Evolutionary conservation across 306 rosid genomes (phyloP), one percentile per base, ranked within the genome.

Genomic region (Pterocarpus macrocarpus): DNA sequence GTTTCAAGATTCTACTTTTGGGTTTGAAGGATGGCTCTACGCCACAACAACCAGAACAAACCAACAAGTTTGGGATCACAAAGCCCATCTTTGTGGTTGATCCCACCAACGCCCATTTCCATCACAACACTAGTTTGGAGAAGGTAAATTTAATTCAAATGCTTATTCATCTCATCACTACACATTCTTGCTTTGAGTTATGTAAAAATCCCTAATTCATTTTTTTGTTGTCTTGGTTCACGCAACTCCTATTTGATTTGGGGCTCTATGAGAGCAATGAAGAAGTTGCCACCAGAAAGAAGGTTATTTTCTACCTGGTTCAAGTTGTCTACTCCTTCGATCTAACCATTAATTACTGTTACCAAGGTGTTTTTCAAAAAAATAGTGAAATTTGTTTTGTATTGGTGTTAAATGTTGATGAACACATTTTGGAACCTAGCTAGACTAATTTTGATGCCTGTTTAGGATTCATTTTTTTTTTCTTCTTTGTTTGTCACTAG

Each of bases 11-110:
- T 22, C 28, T 22, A 22, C 28, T 22, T 22, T 22, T 22, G 28
- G 28, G 28, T 22, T 22, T 22, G 28, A 22, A 22, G 28, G 73
- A 87, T 28, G 79, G 86, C 14, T 56, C 80, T 45, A 69, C 88
- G 30, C 79, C 89, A 1, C 85, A 71, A 2, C 76, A 44, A 28
- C 81, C 45, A 22, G 77, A 64, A 57, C 86, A 84, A 79, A 56
- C 88, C 72, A 80, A 76, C 82, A 85, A 59, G 43, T 79, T 62
- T 80, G 94, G 91, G 36, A 90, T 90, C 75, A 87, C 96, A 10
- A 90, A 91, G 12, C 97, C 98, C 17, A 85, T 95, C 80, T 93
- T 92, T 61, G 85, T 90, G 16, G 87, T 97, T 7, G 98, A 94
- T 36, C 99, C 99, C 47, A 80, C 88, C 74, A 88, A 89, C 5